Percentiles rank a stretch among this genome's conserved stretches.
Conservation (phyloP, 495 filamentous ascomycete genomes). For the Patellaria atrata region DNA sequence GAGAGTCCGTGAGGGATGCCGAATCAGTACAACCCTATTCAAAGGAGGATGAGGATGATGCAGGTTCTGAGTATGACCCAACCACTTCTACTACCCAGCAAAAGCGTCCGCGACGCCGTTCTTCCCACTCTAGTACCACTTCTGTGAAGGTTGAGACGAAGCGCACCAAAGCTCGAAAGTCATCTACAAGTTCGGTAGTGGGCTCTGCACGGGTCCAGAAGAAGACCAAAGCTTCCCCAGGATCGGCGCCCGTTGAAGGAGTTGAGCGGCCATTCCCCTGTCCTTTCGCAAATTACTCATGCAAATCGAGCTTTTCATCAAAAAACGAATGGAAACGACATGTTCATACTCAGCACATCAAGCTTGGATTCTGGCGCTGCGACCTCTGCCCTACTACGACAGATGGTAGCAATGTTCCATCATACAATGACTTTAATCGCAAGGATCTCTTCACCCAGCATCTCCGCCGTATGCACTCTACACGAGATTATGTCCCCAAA, state of each 20-base stretch:
- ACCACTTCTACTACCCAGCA: background rate
- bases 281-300: conserved; percentile 72
- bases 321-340: conserved; percentile 98
- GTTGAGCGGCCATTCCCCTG: conserved; percentile 55
- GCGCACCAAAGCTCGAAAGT: conserved; percentile 4
- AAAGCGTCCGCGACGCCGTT: conserved; percentile 7
- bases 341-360: conserved; percentile 66
- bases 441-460: conserved; percentile 93
- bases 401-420: conserved; percentile 27
- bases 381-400: conserved; percentile 42
- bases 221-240: conserved; percentile 3
- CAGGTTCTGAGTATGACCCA: conserved; percentile 1
- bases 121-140: conserved; percentile 11
- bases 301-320: conserved; percentile 67
- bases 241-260: conserved; percentile 2
- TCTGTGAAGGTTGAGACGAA: no score
- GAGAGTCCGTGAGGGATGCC: conserved; percentile 12
- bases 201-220: background rate
- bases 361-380: conserved; percentile 68
- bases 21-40: conserved; percentile 16
- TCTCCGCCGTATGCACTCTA: conserved; percentile 73
- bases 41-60: background rate
- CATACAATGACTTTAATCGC: conserved; percentile 65
- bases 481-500: no score
- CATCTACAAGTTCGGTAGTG: background rate